A percentile compares a stretch with the other conserved stretches of the same genome.
phyloP scores from a whole-genome alignment of 371 early-diverging fungal species.

The Mucor circinelloides region DNA sequence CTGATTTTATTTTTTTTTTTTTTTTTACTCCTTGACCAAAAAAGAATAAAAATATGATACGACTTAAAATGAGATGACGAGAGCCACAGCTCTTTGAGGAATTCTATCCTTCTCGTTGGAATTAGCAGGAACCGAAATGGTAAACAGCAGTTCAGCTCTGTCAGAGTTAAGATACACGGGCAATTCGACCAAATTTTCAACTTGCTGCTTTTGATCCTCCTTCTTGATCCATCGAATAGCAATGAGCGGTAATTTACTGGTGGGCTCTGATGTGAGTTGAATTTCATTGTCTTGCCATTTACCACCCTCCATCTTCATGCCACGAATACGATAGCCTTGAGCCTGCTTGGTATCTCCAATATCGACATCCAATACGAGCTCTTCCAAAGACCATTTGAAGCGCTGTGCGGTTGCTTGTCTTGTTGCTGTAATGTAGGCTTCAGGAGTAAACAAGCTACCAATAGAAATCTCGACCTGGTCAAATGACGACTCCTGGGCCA shows the following conservation, averaged over 20 bases:
- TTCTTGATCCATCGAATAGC: slow-evolving; percentile 57
- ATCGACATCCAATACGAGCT: slow-evolving; percentile 59
- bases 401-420: slow-evolving; percentile 84
- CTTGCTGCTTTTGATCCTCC: slow-evolving; percentile 17
- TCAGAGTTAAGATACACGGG: slow-evolving; percentile 90
- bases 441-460: slow-evolving; percentile 89
- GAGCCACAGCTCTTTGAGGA: slow-evolving; percentile 78
- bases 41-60: neutral
- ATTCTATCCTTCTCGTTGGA: slow-evolving; percentile 48
- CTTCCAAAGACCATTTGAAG: slow-evolving; percentile 69
- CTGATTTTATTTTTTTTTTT: neutral
- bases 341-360: slow-evolving; percentile 30
- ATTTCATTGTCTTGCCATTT: slow-evolving; percentile 57
- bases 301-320: slow-evolving; percentile 74
- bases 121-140: slow-evolving; percentile 54
- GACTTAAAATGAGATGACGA: slow-evolving; percentile 56
- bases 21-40: neutral
- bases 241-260: slow-evolving; percentile 45
- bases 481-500: slow-evolving; percentile 51
- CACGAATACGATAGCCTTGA: slow-evolving; percentile 41
- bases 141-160: slow-evolving; percentile 76
- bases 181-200: slow-evolving; percentile 41
- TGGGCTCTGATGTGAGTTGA: slow-evolving; percentile 52
- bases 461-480: slow-evolving; percentile 68
- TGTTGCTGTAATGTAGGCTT: slow-evolving; percentile 92